A percentile compares a stretch with the other conserved stretches of the same genome.
These are phyloP conservation scores for Escallonia rubra DNA, from an alignment of 129 eudicot species.

Conservation along the genomic window DNA sequence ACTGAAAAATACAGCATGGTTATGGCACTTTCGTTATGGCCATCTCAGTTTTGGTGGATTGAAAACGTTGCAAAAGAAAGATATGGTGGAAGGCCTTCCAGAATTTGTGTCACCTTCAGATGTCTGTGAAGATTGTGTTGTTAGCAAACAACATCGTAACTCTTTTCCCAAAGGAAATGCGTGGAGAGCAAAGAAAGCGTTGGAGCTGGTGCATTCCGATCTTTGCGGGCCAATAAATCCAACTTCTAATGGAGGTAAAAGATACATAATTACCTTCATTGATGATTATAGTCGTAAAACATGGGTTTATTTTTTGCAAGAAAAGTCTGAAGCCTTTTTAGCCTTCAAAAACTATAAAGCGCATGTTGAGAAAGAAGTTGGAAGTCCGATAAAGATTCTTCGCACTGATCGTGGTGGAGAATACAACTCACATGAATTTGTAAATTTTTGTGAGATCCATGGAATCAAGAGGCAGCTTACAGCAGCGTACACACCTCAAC, in stretches of 20 bases:
- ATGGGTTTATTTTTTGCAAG: neutral
- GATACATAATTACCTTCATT: neutral
- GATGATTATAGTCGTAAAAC: neutral
- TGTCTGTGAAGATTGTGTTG: neutral
- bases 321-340: neutral
- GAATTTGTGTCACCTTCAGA: neutral
- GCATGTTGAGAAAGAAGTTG: neutral
- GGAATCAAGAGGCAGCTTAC: neutral
- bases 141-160: neutral
- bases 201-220: neutral
- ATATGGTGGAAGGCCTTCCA: neutral
- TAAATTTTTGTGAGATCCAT: neutral
- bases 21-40: neutral
- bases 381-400: neutral
- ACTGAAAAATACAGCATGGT: neutral
- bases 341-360: neutral
- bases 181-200: neutral
- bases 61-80: neutral
- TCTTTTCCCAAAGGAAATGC: neutral
- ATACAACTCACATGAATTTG: neutral
- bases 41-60: neutral
- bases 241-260: neutral
- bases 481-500: neutral
- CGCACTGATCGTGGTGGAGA: neutral
- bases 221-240: neutral